Evolutionary conservation across 306 rosid genomes (phyloP), one percentile per base, ranked within the genome.

Genomic region (Fagus crenata): DNA sequence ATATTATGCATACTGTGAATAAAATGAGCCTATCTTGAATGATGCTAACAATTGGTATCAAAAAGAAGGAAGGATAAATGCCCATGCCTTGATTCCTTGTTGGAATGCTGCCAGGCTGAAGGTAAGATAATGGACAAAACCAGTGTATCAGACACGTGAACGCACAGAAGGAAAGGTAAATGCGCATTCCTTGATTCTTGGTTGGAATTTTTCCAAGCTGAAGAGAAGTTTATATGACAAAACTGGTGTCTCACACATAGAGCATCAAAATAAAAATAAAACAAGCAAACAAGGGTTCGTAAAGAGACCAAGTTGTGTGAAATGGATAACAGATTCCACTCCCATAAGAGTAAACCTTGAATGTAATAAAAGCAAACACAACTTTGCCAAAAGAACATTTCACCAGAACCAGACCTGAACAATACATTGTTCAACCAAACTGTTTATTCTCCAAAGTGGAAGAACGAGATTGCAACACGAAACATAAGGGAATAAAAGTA

Each of bases 401-500:
- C 43, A 15, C 70, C 49, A 37, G 31, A 37, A 65, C 49, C 46
- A 11, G 70, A 65, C n/a, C 49, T 14, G 70, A 65, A 37, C 70
- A 22, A 37, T 7, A 17, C 1, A 65, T 36, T 37, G 63, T 32
- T 31, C 17, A 60, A 32, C 13, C 63, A 56, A 56, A n/a, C 5
- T 7, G 12, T 22, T 11, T 1, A 32, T 60, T 11, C 35, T 7
- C 64, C 67, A 11, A 31, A 12, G 37, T 60, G 40, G 35, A 60
- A 11, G n/a, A 5, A 37, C 6, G 4, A 37, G 70, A 17, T 59
- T 53, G 12, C 75, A 77, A 49, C 64, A 43, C 56, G 13, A 70
- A 67, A 79, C 46, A 58, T 31, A 35, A 69, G 40, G 68, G 65
- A 17, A 7, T 15, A 54, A 83, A 80, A 81, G 78, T 68, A 89